Evolutionary conservation across 2,329 filamentous ascomycete genomes (phyloP).

Genomic region (Fusarium floridanum): DNA sequence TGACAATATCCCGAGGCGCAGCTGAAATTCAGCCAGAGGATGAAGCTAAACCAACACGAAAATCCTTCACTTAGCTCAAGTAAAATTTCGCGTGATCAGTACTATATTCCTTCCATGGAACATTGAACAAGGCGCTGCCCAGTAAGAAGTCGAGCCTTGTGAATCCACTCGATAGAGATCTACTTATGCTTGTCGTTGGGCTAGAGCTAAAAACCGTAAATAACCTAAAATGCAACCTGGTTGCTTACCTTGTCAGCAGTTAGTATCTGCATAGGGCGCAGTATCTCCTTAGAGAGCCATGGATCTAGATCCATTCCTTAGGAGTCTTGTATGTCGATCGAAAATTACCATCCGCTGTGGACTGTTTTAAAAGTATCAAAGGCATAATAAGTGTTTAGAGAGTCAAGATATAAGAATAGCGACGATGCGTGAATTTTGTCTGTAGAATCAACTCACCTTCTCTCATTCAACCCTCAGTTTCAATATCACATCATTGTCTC

Average conservation of each 20-base stretch:
- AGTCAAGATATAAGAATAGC: neutral
- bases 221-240: constrained; percentile 49
- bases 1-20: neutral
- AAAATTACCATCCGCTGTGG: neutral
- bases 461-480: neutral
- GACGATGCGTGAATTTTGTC: neutral
- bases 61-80: neutral
- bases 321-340: neutral
- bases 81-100: neutral
- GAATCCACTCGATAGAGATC: neutral
- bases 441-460: neutral
- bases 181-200: neutral
- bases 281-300: neutral
- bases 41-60: neutral
- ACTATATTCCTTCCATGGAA: neutral
- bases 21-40: neutral
- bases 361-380: neutral
- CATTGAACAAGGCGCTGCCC: neutral
- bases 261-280: neutral
- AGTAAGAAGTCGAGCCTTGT: neutral
- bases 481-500: neutral
- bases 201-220: neutral
- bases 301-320: neutral
- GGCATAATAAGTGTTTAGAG: neutral
- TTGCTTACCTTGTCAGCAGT: constrained; percentile 38